phyloP scores from a whole-genome alignment of 2,329 filamentous ascomycete species.

The Pseudogymnoascus destructans region DNA sequence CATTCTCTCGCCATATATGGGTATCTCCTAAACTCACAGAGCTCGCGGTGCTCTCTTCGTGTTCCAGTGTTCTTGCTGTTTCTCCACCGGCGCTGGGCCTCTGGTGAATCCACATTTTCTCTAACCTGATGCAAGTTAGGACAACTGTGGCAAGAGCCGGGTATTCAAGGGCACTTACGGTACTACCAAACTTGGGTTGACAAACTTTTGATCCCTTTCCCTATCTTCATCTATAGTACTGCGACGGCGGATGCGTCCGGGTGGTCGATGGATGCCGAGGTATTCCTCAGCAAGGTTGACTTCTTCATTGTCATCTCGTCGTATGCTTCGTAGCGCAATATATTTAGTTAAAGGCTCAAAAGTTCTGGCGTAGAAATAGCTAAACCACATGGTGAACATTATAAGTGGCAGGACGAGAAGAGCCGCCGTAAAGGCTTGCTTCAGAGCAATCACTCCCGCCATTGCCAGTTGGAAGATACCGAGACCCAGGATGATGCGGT shows the following conservation, averaged over 20 bases:
- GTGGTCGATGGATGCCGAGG: slow-evolving; percentile 19
- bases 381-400: slow-evolving; percentile 76
- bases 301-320: slow-evolving; percentile 42
- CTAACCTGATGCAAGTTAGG: slow-evolving; percentile 35
- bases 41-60: slow-evolving; percentile 30
- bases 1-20: slow-evolving; percentile 35
- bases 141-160: slow-evolving; percentile 12
- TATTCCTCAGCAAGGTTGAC: slow-evolving; percentile 32
- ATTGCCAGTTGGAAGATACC: slow-evolving; percentile 85
- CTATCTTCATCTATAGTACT: slow-evolving; percentile 60
- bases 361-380: slow-evolving; percentile 62
- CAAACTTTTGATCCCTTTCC: slow-evolving; percentile 56
- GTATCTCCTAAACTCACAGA: slow-evolving; percentile 37
- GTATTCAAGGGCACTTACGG: slow-evolving; percentile 38
- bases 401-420: slow-evolving; percentile 64
- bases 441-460: slow-evolving; percentile 69
- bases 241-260: slow-evolving; percentile 19
- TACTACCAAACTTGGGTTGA: slow-evolving; percentile 61
- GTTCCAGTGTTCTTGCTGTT: background rate
- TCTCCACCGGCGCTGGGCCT: background rate
- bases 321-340: slow-evolving; percentile 80
- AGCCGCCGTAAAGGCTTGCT: slow-evolving; percentile 59
- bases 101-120: slow-evolving; percentile 50
- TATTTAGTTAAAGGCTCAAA: slow-evolving; percentile 86
- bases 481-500: slow-evolving; percentile 74